A percentile compares a stretch with the other conserved stretches of the same genome.
Conservation (phyloP, 2,329 filamentous ascomycete species). For the Colletotrichum horii region DNA sequence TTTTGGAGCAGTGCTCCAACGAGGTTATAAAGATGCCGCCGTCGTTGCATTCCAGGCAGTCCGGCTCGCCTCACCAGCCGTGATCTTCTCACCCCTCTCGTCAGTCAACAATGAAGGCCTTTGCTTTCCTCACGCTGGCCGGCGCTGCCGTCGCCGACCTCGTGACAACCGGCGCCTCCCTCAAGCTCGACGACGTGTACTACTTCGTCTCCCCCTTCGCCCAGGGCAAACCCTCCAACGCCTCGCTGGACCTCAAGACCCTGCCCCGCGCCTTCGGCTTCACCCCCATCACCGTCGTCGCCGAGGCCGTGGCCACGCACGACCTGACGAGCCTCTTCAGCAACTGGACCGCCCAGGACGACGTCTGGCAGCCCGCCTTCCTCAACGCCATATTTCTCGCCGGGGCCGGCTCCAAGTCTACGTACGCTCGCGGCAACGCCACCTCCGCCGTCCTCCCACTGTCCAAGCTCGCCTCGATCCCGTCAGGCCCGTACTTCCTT, state of each 20-base stretch:
- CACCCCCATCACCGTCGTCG: constrained; percentile 37
- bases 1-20: neutral
- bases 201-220: constrained; percentile 40
- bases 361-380: constrained; percentile 31
- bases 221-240: constrained; percentile 28
- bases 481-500: constrained; percentile 42
- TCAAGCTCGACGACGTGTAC: constrained; percentile 33
- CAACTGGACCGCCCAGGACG: constrained; percentile 34
- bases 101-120: constrained; percentile 4
- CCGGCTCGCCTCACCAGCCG: neutral
- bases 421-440: constrained; percentile 10
- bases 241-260: constrained; percentile 6
- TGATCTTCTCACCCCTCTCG: neutral
- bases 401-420: neutral
- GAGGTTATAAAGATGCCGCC: neutral
- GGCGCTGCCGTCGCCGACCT: constrained; percentile 26
- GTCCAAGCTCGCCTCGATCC: constrained; percentile 22
- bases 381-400: constrained; percentile 26
- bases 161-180: constrained; percentile 33
- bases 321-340: constrained; percentile 29
- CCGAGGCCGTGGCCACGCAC: constrained; percentile 23
- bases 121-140: constrained; percentile 15
- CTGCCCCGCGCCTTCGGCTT: constrained; percentile 34
- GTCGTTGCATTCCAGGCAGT: neutral
- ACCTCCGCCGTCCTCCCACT: constrained; percentile 26